Base-by-base conservation (phyloP, 2,329 filamentous ascomycete genomes). In the Fusarium annulatum region DNA sequence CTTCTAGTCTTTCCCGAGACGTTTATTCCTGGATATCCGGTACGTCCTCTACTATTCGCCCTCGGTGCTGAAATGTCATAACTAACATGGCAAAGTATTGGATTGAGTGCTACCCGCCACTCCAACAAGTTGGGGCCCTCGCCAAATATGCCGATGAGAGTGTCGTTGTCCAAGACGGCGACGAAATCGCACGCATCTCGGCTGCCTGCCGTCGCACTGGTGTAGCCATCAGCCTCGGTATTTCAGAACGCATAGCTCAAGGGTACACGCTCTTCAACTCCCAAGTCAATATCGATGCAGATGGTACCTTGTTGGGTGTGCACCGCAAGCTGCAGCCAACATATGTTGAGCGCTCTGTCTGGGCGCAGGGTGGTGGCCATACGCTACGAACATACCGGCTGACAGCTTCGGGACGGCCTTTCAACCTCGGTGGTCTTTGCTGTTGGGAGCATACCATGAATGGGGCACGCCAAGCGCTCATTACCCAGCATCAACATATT, bases 401-500 rank as follows among this genome's bases (percentile, higher is more conserved):
- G 9, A 11, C 18, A 11, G 49, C 49, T 2, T 38, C 49, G 7
- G 49, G 33, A 3, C n/a, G n/a, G 18, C 33, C 49, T 21, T 21
- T 52, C 33, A 38, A 52, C 33, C 12, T 52, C 0, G 49, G 49
- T 2, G 33, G 49, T 12, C 49, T 52, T 38, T 52, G 49, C 7
- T 52, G 49, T 5, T 52, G 49, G 49, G 49, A 52, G 4, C 49
- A 52, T 38, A 52, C 49, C 49, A 52, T 52, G 49, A 53, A 53
- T 1, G 49, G 49, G 3, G 49, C 49, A 1, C 49, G 49, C 1
- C 33, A 38, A 16, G 49, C 33, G 0, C 49, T 38, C 7, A 53
- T 53, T 5, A 28, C 33, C 4, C 49, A 53, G 14, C 49, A 53
- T 0, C 18, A 53, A 12, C 33, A 53, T 9, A 38, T 53, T 0